Percentiles rank a stretch among this genome's conserved stretches.
phyloP scores from a whole-genome alignment of 2,329 filamentous ascomycete species.

The Hyphodiscus sp. region DNA sequence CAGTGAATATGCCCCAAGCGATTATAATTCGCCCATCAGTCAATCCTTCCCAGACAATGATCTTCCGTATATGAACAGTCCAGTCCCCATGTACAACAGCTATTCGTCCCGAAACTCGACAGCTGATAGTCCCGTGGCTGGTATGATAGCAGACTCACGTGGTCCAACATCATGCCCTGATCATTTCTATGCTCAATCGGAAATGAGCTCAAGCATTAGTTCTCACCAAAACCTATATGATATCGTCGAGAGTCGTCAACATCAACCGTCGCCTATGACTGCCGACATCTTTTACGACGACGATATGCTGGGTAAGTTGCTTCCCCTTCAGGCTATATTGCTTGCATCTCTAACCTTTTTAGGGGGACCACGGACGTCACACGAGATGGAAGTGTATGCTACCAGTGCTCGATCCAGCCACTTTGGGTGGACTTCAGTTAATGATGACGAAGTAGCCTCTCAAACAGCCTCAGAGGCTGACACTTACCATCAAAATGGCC shows the following conservation, averaged over 20 bases:
- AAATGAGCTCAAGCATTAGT: slow-evolving; percentile 53
- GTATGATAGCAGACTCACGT: slow-evolving; percentile 47
- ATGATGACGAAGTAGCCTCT: slow-evolving; percentile 29
- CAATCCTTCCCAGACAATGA: slow-evolving; percentile 50
- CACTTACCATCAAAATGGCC: slow-evolving; percentile 19
- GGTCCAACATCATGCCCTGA: slow-evolving; percentile 55
- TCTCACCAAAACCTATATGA: slow-evolving; percentile 55
- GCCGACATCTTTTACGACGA: slow-evolving; percentile 32
- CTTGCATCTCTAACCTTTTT: slow-evolving; percentile 12
- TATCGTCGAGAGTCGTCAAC: slow-evolving; percentile 25
- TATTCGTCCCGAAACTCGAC: slow-evolving; percentile 46
- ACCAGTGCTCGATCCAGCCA: slow-evolving; percentile 28
- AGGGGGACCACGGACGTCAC: slow-evolving; percentile 15
- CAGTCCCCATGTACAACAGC: slow-evolving; percentile 50
- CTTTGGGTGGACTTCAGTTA: slow-evolving; percentile 29
- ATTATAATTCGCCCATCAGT: slow-evolving; percentile 49
- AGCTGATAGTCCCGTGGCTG: slow-evolving; percentile 45
- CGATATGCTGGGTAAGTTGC: slow-evolving; percentile 32
- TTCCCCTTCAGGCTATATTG: slow-evolving; percentile 10
- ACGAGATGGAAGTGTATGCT: slow-evolving; percentile 26
- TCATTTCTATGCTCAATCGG: slow-evolving; percentile 53
- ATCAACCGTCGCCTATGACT: slow-evolving; percentile 23
- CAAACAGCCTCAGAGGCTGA: slow-evolving; percentile 24
- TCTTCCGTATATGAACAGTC: slow-evolving; percentile 48
- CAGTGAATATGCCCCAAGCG: slow-evolving; percentile 45